Base-by-base conservation (phyloP, 441 rosid species). In the Gossypium trilobum region DNA sequence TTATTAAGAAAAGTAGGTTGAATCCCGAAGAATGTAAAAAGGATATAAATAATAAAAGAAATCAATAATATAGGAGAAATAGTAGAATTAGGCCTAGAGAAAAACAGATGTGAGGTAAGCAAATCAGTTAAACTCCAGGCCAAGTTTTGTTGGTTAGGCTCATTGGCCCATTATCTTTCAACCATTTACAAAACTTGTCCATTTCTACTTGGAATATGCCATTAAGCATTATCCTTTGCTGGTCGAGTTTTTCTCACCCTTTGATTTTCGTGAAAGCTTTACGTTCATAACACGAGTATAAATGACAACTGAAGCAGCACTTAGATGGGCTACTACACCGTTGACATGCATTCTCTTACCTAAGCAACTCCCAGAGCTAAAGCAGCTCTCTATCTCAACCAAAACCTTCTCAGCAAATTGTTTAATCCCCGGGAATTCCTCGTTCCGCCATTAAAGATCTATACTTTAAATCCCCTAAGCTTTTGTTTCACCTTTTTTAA, bases 401-500 rank as follows among this genome's bases (percentile, higher is more conserved):
- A 20, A 39, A 39, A 20, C 29, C 25, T 27, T 5, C 2, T 36
- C 39, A 1, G 9, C 73, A 20, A 14, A n/a, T 46, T 65, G 14
- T 57, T 23, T 62, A 74, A 72, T 68, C 52, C 63, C 70, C 29
- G 51, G 27, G 23, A 46, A 57, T 70, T 57, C 78, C 64, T 23
- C 11, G 13, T 72, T 73, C 74, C 64, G 52, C 84, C 73, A 73
- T 75, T 76, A 50, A 44, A 72, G 81, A 77, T 79, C 80, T 72
- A 56, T 68, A 51, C 59, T 58, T 55, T 29, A 67, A 66, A 73
- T 51, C 69, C 72, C 9, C 22, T 5, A 64, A 11, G 62, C 50
- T 17, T 44, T 6, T 7, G 10, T 67, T 48, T 14, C 68, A 62
- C 73, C 73, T 27, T 1, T 72, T 76, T 42, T 1, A 77, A 48